Conservation (phyloP, 2,329 filamentous ascomycete genomes). For the Apiospora phragmitis region DNA sequence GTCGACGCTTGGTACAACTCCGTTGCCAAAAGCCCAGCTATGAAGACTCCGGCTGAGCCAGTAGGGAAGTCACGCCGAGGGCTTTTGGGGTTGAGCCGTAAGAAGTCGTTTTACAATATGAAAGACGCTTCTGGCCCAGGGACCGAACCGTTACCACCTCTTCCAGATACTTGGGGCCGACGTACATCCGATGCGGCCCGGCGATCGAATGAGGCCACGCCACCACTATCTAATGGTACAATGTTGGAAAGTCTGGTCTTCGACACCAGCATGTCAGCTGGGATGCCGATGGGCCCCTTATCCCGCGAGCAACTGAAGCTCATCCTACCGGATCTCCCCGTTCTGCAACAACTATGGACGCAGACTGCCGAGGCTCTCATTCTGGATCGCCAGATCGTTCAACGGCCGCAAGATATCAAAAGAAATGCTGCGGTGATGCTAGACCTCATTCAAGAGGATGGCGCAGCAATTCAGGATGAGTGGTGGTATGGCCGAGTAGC, state of each 20-base stretch:
- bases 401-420: conserved; percentile 60
- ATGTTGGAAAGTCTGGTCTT: conserved; percentile 49
- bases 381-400: conserved; percentile 58
- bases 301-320: conserved; percentile 49
- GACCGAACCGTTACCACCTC: conserved; percentile 9
- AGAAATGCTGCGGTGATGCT: conserved; percentile 63
- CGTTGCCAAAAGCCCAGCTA: conserved; percentile 34
- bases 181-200: conserved; percentile 30
- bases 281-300: conserved; percentile 62
- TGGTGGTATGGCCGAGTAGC: conserved; percentile 60
- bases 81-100: conserved; percentile 56
- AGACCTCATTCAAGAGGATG: conserved; percentile 64
- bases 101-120: conserved; percentile 50
- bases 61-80: conserved; percentile 49
- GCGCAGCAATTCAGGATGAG: conserved; percentile 58
- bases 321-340: conserved; percentile 56
- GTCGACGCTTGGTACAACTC: conserved; percentile 62
- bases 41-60: conserved; percentile 42
- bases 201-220: conserved; percentile 26
- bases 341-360: conserved; percentile 62
- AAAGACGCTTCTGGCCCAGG: conserved; percentile 26
- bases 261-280: conserved; percentile 58
- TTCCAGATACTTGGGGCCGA: conserved; percentile 22
- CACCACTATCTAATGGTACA: conserved; percentile 18
- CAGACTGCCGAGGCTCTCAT: conserved; percentile 63